Evolutionary conservation across 257 asterid species (phyloP).

Genomic region (Voacanga thouarsii): DNA sequence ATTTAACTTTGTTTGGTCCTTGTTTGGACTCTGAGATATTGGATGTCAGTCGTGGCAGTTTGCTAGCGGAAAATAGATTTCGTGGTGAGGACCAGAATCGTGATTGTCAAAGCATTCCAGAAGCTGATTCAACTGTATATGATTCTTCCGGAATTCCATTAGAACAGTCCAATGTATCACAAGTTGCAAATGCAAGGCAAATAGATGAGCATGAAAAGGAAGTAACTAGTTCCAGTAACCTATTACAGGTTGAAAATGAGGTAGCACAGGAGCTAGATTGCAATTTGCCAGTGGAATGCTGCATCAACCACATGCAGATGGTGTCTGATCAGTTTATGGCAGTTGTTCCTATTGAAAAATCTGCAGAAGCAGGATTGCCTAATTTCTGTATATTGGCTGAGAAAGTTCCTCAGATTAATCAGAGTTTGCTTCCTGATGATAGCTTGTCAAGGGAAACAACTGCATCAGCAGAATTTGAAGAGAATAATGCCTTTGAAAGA

Average conservation of each 20-base stretch:
- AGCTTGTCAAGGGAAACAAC: slow-evolving; percentile 15
- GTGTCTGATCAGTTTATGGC: neutral
- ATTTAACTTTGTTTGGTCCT: slow-evolving; percentile 21
- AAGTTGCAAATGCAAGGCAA: slow-evolving; percentile 11
- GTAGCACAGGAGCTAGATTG: slow-evolving; percentile 29
- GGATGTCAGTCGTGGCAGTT: slow-evolving; percentile 25
- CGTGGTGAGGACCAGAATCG: slow-evolving; percentile 29
- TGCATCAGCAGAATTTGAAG: slow-evolving; percentile 22
- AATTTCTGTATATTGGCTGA: slow-evolving; percentile 25
- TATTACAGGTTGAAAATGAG: slow-evolving; percentile 18
- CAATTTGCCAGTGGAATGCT: slow-evolving; percentile 21
- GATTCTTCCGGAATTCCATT: slow-evolving; percentile 23
- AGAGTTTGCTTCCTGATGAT: neutral
- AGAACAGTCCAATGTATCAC: slow-evolving; percentile 11
- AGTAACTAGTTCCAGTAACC: slow-evolving; percentile 17
- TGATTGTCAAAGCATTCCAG: slow-evolving; percentile 20
- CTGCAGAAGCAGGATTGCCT: slow-evolving; percentile 24
- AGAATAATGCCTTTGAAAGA: slow-evolving; percentile 24
- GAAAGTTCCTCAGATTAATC: slow-evolving; percentile 13
- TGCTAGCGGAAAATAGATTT: slow-evolving; percentile 22
- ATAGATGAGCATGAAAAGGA: slow-evolving; percentile 23
- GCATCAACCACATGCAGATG: slow-evolving; percentile 6
- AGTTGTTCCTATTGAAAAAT: slow-evolving; percentile 18
- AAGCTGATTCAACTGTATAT: slow-evolving; percentile 21
- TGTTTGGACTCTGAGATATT: slow-evolving; percentile 26